A percentile compares a stretch with the other conserved stretches of the same genome.
phyloP scores from a whole-genome alignment of 805 yeast species.

The Candida parachauliodes region DNA sequence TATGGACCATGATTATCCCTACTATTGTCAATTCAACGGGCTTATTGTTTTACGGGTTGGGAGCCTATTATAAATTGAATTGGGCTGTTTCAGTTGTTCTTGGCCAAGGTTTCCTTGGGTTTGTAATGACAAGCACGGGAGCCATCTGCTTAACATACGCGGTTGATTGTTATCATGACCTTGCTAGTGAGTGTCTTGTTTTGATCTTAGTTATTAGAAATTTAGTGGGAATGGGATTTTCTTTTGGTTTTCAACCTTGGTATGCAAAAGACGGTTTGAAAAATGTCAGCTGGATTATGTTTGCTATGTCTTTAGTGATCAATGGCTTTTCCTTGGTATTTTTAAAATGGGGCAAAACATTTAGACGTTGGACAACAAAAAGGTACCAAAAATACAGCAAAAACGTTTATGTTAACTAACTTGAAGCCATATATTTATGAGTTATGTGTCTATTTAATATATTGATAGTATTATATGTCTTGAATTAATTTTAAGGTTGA shows the following conservation, averaged over 20 bases:
- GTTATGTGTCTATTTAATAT: no score
- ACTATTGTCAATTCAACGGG: slow-evolving; percentile 41
- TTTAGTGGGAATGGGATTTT: slow-evolving; percentile 41
- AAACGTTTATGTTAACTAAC: not conserved
- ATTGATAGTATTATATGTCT: no score
- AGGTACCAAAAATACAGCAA: slow-evolving; percentile 11
- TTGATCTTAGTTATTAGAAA: slow-evolving; percentile 31
- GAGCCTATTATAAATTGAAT: slow-evolving; percentile 27
- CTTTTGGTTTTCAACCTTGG: slow-evolving; percentile 48
- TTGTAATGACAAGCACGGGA: slow-evolving; percentile 45
- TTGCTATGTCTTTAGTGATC: slow-evolving; percentile 39
- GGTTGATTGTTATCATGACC: slow-evolving; percentile 39
- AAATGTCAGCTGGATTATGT: slow-evolving; percentile 42
- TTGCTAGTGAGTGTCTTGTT: slow-evolving; percentile 42
- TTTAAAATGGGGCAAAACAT: slow-evolving; percentile 39
- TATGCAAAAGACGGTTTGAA: slow-evolving; percentile 35
- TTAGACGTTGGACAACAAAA: slow-evolving; percentile 32
- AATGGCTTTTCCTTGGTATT: slow-evolving; percentile 38
- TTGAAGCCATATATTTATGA: not conserved
- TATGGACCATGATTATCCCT: slow-evolving; percentile 34
- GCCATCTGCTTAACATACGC: slow-evolving; percentile 43
- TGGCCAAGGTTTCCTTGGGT: slow-evolving; percentile 44
- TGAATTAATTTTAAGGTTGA: no score
- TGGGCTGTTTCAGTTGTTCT: slow-evolving; percentile 44
- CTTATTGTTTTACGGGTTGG: slow-evolving; percentile 43